Percentiles rank a stretch among this genome's conserved stretches.
Conservation (phyloP, 140 eudicot species). For the Oenanthe javanica region DNA sequence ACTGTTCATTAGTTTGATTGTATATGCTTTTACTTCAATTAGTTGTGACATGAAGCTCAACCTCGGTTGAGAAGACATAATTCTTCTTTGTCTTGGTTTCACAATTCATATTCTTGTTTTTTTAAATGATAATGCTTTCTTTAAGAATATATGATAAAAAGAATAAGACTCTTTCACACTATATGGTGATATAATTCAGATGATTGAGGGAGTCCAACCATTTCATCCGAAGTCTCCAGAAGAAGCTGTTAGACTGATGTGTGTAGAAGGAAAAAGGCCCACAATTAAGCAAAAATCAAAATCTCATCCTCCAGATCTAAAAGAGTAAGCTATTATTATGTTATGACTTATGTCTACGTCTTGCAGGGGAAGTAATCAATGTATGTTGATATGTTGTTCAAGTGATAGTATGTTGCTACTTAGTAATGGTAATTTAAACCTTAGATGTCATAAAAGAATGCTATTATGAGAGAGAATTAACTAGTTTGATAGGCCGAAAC, state of each 20-base stretch:
- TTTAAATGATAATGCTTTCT: not conserved
- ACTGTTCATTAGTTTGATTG: not conserved
- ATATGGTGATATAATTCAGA: constrained; percentile 5
- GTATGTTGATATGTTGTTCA: not conserved
- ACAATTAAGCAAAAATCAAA: constrained; percentile 62
- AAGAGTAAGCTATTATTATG: constrained; percentile 50
- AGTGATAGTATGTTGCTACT: not conserved
- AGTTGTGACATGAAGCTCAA: not conserved
- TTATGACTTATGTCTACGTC: not conserved
- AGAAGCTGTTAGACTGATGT: constrained; percentile 64
- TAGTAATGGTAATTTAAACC: not conserved
- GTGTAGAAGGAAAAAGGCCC: constrained; percentile 73
- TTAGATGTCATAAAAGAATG: not conserved
- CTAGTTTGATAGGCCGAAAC: not conserved
- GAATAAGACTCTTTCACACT: not conserved
- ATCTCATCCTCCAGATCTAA: constrained; percentile 70
- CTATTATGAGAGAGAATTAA: not conserved
- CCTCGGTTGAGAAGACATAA: not conserved
- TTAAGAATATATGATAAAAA: not conserved
- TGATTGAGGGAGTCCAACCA: constrained; percentile 60
- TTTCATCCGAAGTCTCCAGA: constrained; percentile 72
- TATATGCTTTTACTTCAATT: not conserved
- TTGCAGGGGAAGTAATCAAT: not conserved
- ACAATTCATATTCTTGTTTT: not conserved
- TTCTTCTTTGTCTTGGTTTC: not conserved